These are phyloP conservation scores for Cryphonectria naterciae DNA, from an alignment of 2,329 filamentous ascomycete genomes.

Conservation along the genomic window DNA sequence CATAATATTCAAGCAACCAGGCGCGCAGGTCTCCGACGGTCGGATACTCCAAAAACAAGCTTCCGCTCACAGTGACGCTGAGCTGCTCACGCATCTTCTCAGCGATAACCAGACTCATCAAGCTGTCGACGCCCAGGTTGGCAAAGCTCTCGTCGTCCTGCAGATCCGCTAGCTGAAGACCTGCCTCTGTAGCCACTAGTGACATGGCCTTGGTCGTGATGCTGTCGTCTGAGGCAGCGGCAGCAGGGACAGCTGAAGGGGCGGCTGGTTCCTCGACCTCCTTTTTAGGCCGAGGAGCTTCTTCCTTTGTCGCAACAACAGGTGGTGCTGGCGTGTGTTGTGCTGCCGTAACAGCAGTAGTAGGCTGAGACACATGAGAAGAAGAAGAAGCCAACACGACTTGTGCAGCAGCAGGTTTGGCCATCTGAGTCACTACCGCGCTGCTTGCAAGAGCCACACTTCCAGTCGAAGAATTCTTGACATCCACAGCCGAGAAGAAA, in stretches of 20 bases:
- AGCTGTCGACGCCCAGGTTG: slow-evolving; percentile 43
- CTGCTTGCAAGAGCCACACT: slow-evolving; percentile 5
- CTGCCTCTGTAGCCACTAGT: slow-evolving; percentile 59
- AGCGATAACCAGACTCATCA: slow-evolving; percentile 42
- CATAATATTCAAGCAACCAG: slow-evolving; percentile 20
- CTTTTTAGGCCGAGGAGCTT: not conserved
- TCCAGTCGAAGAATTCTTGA: slow-evolving; percentile 5
- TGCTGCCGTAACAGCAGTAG: not conserved
- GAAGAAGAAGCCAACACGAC: not conserved
- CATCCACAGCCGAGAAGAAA: slow-evolving; percentile 9
- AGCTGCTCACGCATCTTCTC: slow-evolving; percentile 40
- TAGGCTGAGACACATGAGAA: not conserved
- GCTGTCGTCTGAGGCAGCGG: slow-evolving; percentile 18
- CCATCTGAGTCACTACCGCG: not conserved
- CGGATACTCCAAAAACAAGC: slow-evolving; percentile 42
- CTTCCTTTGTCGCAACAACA: not conserved
- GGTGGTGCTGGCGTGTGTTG: not conserved
- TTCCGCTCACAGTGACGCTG: slow-evolving; percentile 34
- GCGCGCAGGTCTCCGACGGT: slow-evolving; percentile 30
- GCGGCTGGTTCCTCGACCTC: not conserved
- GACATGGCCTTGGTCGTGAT: slow-evolving; percentile 36
- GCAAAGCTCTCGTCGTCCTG: slow-evolving; percentile 40
- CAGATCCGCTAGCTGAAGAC: slow-evolving; percentile 55
- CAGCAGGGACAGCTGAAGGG: not conserved
- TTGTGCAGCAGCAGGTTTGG: not conserved